Evolutionary conservation across 345 rosid species (phyloP).

Genomic region (Camelina laxa): DNA sequence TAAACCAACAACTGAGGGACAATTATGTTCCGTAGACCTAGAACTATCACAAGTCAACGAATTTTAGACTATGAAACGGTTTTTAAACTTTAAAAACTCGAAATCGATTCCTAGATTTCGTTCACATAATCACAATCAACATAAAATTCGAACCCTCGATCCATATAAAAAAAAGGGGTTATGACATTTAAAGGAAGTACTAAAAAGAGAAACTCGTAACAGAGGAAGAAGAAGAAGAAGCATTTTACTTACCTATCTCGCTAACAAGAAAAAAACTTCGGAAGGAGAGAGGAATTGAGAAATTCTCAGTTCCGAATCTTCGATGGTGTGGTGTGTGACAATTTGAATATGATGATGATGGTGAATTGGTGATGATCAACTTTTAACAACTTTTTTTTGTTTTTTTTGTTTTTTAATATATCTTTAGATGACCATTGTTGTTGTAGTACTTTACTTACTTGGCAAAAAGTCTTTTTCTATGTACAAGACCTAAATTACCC

Average conservation of each 20-base stretch:
- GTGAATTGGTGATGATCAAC: slow-evolving; percentile 33
- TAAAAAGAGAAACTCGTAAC: slow-evolving; percentile 13
- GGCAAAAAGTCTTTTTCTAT: neutral
- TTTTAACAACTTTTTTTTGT: too few relatives aligned
- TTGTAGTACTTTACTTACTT: slow-evolving; percentile 11
- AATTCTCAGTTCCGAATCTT: slow-evolving; percentile 14
- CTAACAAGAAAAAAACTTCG: neutral
- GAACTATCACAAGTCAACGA: slow-evolving; percentile 39
- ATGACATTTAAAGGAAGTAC: slow-evolving; percentile 5
- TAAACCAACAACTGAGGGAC: neutral
- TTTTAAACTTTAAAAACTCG: neutral
- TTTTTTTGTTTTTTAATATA: neutral
- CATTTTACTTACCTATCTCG: slow-evolving; percentile 16
- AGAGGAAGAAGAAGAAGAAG: slow-evolving; percentile 15
- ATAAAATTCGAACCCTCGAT: neutral
- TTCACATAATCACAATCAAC: slow-evolving; percentile 12
- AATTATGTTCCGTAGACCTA: slow-evolving; percentile 27
- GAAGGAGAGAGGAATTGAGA: neutral
- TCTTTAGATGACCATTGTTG: neutral
- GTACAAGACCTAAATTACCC: slow-evolving; percentile 18
- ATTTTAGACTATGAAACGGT: neutral
- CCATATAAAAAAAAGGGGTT: neutral
- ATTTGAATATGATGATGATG: neutral
- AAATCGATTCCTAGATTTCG: neutral
- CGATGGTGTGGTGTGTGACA: neutral